A percentile compares a stretch with the other conserved stretches of the same genome.
These are phyloP conservation scores for Giardia duodenalis DNA, from an alignment of 208 protist genomes.

Conservation along the genomic window DNA sequence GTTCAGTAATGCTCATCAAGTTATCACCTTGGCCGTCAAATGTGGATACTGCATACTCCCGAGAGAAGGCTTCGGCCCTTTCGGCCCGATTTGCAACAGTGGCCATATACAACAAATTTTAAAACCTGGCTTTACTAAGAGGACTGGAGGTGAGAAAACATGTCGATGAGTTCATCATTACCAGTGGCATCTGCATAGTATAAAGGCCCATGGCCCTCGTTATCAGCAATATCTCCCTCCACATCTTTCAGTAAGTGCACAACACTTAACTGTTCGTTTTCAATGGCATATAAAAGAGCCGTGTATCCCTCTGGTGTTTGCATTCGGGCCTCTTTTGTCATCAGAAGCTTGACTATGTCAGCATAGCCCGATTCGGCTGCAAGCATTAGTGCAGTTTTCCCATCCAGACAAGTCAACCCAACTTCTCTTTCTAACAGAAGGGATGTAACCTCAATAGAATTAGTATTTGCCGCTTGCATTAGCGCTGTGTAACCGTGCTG, in stretches of 20 bases:
- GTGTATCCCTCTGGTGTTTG: not conserved
- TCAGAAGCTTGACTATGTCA: not conserved
- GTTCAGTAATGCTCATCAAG: not conserved
- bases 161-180: too few species aligned
- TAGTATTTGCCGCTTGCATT: not conserved
- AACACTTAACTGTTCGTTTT: not conserved
- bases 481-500: not conserved
- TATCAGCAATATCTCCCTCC: not conserved
- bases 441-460: not conserved
- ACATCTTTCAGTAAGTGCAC: not conserved
- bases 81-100: too few species aligned
- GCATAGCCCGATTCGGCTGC: not conserved
- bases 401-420: not conserved
- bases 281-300: not conserved
- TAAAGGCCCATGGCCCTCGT: not conserved
- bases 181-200: not conserved
- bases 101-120: not conserved
- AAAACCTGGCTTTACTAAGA: too few species aligned
- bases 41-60: too few species aligned
- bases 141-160: too few species aligned
- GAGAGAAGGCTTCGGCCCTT: too few species aligned
- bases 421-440: not conserved
- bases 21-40: too few species aligned
- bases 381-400: not conserved
- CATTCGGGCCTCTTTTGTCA: not conserved